Evolutionary conservation across 345 rosid genomes (phyloP).

Genomic region (Abelmoschus esculentus): DNA sequence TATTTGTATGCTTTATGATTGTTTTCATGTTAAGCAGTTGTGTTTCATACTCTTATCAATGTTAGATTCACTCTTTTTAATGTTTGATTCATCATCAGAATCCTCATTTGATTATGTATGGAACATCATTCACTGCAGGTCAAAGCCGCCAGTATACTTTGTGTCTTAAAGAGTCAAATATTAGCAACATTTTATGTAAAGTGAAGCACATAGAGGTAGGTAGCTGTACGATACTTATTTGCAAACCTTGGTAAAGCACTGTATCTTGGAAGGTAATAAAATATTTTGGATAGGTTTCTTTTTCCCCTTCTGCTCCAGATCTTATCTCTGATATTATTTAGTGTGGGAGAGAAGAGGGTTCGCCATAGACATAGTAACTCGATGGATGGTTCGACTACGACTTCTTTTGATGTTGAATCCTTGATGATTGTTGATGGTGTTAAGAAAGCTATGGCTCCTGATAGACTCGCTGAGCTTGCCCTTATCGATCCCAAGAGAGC

Average conservation of each 20-base stretch:
- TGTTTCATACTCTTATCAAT: conserved; percentile 15
- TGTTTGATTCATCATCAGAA: conserved; percentile 46
- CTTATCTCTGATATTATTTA: no score
- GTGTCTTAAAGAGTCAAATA: conserved; percentile 53
- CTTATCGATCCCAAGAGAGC: conserved; percentile 95
- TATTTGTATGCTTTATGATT: neutral
- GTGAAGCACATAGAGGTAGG: conserved; percentile 72
- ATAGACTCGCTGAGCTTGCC: conserved; percentile 78
- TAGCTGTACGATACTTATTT: neutral
- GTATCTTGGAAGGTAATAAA: no score
- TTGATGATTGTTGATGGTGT: conserved; percentile 38
- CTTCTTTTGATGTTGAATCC: conserved; percentile 55
- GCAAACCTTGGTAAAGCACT: neutral
- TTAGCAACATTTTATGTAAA: conserved; percentile 55
- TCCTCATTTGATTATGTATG: conserved; percentile 55
- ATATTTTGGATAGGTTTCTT: no score
- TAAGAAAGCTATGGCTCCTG: conserved; percentile 83
- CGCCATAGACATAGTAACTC: conserved; percentile 70
- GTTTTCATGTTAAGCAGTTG: neutral
- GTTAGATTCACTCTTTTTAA: conserved; percentile 12
- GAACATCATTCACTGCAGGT: conserved; percentile 64
- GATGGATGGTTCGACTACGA: conserved; percentile 61
- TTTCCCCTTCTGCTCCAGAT: no score
- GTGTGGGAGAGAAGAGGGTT: conserved; percentile 37
- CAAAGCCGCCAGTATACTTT: conserved; percentile 62